A percentile compares a stretch with the other conserved stretches of the same genome.
Evolutionary conservation across 768 basidiomycete genomes (phyloP).

Genomic region (Rhizopogon roseolus): DNA sequence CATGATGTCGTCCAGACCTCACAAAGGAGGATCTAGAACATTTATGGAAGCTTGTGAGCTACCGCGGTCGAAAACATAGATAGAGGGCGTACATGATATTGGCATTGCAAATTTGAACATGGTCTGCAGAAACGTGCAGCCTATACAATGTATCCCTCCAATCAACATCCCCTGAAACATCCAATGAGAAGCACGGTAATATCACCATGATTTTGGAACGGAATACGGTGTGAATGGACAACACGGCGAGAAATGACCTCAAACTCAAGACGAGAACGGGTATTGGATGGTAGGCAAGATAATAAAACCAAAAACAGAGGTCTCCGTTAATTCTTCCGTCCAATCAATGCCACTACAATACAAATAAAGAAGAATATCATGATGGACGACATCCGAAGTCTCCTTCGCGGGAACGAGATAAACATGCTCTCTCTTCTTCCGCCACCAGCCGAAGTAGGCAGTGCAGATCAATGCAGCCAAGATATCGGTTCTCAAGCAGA

Average conservation of each 20-base stretch:
- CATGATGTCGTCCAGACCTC: too few species aligned
- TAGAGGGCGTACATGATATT: constrained; percentile 16
- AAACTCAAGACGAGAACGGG: not conserved
- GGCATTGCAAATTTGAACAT: not conserved
- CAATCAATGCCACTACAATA: not conserved
- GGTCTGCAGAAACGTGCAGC: constrained; percentile 14
- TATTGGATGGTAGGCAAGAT: not conserved
- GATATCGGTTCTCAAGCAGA: constrained; percentile 32
- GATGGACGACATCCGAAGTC: not conserved
- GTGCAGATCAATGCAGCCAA: constrained; percentile 24
- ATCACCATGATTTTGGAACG: not conserved
- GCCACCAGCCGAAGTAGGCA: constrained; percentile 30
- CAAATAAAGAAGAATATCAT: not conserved
- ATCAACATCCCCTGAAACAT: constrained; percentile 12
- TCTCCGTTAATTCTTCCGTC: not conserved
- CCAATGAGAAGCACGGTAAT: not conserved
- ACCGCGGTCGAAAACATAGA: constrained; percentile 2
- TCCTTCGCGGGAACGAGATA: not conserved
- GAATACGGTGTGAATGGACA: not conserved
- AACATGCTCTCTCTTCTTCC: constrained; percentile 29
- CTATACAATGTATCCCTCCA: constrained; percentile 21
- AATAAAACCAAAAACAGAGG: not conserved
- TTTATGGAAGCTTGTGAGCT: too few species aligned
- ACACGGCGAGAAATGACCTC: not conserved
- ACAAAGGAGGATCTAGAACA: too few species aligned